Conservation (phyloP, 2,329 filamentous ascomycete species). For the Chalaropsis ovoidea region DNA sequence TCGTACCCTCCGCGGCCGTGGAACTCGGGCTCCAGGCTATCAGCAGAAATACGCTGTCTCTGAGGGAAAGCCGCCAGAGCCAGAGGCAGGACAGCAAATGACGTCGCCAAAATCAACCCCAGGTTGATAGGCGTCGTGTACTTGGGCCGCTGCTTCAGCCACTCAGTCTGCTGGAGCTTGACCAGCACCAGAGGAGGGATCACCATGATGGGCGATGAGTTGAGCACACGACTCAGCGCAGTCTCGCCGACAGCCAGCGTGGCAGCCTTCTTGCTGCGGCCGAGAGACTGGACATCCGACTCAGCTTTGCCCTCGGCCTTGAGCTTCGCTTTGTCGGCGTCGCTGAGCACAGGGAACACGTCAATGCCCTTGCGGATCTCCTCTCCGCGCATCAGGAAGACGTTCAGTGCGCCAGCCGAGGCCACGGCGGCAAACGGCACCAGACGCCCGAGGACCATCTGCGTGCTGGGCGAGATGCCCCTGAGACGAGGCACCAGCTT, state of each 20-base stretch:
- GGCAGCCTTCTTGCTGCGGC: constrained; percentile 80
- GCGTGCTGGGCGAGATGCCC: constrained; percentile 61
- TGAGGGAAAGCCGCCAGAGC: constrained; percentile 90
- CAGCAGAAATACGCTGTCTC: constrained; percentile 67
- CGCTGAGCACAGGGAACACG: constrained; percentile 71
- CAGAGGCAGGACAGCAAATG: constrained; percentile 77
- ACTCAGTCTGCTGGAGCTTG: constrained; percentile 69
- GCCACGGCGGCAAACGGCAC: constrained; percentile 95
- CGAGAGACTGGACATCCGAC: constrained; percentile 59
- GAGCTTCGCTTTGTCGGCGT: constrained; percentile 53
- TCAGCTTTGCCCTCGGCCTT: constrained; percentile 50
- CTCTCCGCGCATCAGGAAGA: constrained; percentile 94
- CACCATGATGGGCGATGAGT: constrained; percentile 95
- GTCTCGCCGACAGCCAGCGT: constrained; percentile 87
- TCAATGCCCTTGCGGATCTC: constrained; percentile 92
- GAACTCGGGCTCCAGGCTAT: constrained; percentile 75
- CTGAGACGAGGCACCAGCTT: constrained; percentile 77
- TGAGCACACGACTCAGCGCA: constrained; percentile 80
- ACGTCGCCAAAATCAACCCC: constrained; percentile 75
- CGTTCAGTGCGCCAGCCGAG: constrained; percentile 81
- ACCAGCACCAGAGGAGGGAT: constrained; percentile 81
- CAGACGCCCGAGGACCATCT: constrained; percentile 68
- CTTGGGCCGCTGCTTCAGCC: constrained; percentile 66
- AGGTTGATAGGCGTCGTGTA: constrained; percentile 71
- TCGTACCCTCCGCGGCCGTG: constrained; percentile 65